Conservation (phyloP, 2,329 filamentous ascomycete species). For the Lojkania enalia region DNA sequence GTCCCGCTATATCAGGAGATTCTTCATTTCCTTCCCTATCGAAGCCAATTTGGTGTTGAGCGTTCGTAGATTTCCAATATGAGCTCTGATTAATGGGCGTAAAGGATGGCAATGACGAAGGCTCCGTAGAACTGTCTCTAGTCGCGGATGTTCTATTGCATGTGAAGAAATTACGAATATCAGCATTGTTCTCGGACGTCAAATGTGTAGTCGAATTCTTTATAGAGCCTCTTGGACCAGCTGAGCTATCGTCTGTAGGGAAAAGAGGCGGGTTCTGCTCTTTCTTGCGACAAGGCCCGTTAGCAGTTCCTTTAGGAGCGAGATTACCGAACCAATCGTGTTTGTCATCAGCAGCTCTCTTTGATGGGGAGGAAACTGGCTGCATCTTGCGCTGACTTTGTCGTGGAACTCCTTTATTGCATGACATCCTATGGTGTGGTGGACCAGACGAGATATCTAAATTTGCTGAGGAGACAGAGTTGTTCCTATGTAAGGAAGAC, state of each 20-base stretch:
- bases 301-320: not conserved
- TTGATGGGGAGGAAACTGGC: conserved; percentile 11
- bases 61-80: too few species aligned
- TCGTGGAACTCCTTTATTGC: conserved; percentile 1
- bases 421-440: too few species aligned
- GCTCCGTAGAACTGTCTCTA: not conserved
- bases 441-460: too few species aligned
- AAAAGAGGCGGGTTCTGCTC: conserved; percentile 4
- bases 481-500: too few species aligned
- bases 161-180: conserved; percentile 33
- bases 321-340: conserved; percentile 28
- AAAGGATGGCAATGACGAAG: conserved; percentile 5
- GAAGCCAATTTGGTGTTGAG: too few species aligned
- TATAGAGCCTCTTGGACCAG: not conserved
- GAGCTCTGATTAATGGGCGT: conserved; percentile 13
- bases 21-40: not conserved
- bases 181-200: conserved; percentile 19
- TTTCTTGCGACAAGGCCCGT: conserved; percentile 3
- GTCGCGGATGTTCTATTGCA: not conserved
- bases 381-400: conserved; percentile 7
- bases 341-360: conserved; percentile 18
- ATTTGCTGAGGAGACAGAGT: too few species aligned
- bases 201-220: conserved; percentile 7
- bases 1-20: not conserved
- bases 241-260: not conserved